These are phyloP conservation scores for Arthrobotrys musiformis DNA, from an alignment of 2,329 filamentous ascomycete species.

Conservation along the genomic window DNA sequence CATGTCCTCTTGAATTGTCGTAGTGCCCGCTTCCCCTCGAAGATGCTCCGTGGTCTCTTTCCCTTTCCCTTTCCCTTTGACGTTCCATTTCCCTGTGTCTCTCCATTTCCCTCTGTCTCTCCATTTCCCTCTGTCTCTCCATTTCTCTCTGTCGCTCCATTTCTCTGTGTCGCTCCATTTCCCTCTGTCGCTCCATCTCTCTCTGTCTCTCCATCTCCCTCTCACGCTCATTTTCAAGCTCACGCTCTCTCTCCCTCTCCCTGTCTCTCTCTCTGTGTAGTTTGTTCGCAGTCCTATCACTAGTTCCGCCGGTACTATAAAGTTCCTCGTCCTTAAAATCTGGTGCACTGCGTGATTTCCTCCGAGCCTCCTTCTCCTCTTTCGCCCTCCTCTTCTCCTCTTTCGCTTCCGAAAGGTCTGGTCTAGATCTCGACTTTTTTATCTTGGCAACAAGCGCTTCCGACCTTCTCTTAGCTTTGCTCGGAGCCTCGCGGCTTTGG, in stretches of 20 bases:
- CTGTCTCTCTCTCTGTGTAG: conserved; percentile 18
- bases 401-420: conserved; percentile 34
- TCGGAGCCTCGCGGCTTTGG: conserved; percentile 34
- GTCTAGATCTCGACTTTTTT: conserved; percentile 48
- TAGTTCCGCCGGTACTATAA: conserved; percentile 28
- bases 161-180: conserved; percentile 15
- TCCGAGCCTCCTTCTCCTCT: conserved; percentile 45
- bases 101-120: conserved; percentile 5
- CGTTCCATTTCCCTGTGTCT: neutral
- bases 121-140: conserved; percentile 6
- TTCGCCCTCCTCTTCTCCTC: conserved; percentile 38
- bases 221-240: conserved; percentile 15
- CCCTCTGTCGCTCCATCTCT: neutral
- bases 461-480: conserved; percentile 52
- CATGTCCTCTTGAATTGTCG: conserved; percentile 19
- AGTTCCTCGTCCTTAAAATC: conserved; percentile 49
- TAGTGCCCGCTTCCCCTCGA: conserved; percentile 36
- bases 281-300: conserved; percentile 39
- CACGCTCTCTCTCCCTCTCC: conserved; percentile 18
- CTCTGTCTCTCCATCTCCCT: conserved; percentile 13
- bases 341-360: conserved; percentile 44
- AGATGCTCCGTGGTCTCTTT: conserved; percentile 32
- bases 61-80: neutral
- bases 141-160: conserved; percentile 1
- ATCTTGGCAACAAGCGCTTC: conserved; percentile 23